Conservation (phyloP, 176 grass and related monocot genomes). For the Carex parvula region DNA sequence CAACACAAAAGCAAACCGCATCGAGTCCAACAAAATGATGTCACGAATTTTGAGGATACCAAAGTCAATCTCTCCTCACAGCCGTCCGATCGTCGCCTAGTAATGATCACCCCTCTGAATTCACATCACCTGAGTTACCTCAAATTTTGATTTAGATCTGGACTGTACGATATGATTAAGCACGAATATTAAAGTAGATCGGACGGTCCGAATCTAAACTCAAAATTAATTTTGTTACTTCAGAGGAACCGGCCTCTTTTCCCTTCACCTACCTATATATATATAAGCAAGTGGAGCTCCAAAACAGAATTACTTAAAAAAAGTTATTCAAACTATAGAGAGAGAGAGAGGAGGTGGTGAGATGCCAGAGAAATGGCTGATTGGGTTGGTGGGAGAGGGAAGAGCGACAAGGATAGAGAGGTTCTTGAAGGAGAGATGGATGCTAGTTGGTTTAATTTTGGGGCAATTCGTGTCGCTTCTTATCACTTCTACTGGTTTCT, state of each 20-base stretch:
- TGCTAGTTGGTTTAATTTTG: constrained; percentile 56
- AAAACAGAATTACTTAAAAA: not conserved
- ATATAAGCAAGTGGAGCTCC: not conserved
- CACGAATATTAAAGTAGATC: no score
- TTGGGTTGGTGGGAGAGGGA: constrained; percentile 23
- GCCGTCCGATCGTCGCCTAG: constrained; percentile 16
- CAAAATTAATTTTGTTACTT: no score
- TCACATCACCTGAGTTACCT: no score
- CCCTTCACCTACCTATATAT: not conserved
- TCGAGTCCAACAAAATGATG: constrained; percentile 1
- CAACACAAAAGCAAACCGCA: not conserved
- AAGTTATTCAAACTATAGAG: constrained; percentile 12
- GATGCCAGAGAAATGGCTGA: constrained; percentile 41
- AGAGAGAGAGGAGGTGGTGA: constrained; percentile 22
- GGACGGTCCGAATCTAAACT: no score
- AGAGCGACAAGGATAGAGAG: constrained; percentile 10
- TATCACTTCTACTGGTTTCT: constrained; percentile 90
- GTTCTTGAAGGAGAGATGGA: constrained; percentile 33
- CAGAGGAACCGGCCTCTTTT: no score
- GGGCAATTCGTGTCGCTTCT: constrained; percentile 90
- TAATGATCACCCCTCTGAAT: constrained; percentile 8
- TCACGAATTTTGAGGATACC: not conserved
- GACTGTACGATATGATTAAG: no score
- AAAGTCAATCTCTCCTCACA: constrained; percentile 24
- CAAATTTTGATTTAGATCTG: no score